A percentile compares a stretch with the other conserved stretches of the same genome.
Evolutionary conservation across 1,139 yeast genomes (phyloP).

Genomic region (Hansenula sp.): DNA sequence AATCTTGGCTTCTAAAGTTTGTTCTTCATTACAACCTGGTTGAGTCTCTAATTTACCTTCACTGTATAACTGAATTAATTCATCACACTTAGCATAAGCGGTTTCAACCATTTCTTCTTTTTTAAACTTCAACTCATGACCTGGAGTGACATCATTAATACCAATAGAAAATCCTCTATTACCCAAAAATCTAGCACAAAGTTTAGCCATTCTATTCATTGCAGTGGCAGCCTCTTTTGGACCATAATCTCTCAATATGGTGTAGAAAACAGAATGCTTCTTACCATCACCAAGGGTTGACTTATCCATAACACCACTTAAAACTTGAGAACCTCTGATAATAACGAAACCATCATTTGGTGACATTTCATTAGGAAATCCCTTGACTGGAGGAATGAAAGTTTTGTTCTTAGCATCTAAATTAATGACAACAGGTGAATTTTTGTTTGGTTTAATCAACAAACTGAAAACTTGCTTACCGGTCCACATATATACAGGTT

Average conservation of each 20-base stretch:
- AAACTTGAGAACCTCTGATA: constrained; percentile 82
- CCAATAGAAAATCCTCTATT: constrained; percentile 97
- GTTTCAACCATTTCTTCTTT: constrained; percentile 88
- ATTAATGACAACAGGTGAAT: constrained; percentile 78
- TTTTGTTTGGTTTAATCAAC: constrained; percentile 75
- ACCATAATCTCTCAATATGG: constrained; percentile 92
- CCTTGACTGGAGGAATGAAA: constrained; percentile 66
- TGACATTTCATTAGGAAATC: constrained; percentile 87
- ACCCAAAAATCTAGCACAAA: constrained; percentile 93
- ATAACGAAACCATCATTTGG: constrained; percentile 94
- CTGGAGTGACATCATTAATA: constrained; percentile 96
- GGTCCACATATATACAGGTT: constrained; percentile 91
- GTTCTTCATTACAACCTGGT: constrained; percentile 99
- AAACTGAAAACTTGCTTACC: constrained; percentile 94
- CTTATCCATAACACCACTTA: constrained; percentile 97
- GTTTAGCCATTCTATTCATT: constrained; percentile 97
- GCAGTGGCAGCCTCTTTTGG: constrained; percentile 93
- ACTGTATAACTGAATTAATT: constrained; percentile 73
- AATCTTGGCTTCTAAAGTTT: constrained; percentile 94
- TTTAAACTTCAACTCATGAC: constrained; percentile 63
- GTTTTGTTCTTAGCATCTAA: constrained; percentile 94
- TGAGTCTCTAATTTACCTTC: constrained; percentile 93
- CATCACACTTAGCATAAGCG: constrained; percentile 92
- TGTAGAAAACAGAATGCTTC: constrained; percentile 93
- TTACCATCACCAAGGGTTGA: constrained; percentile 97